phyloP scores from a whole-genome alignment of 805 yeast species.

The Cyberlindnera bimundalis region DNA sequence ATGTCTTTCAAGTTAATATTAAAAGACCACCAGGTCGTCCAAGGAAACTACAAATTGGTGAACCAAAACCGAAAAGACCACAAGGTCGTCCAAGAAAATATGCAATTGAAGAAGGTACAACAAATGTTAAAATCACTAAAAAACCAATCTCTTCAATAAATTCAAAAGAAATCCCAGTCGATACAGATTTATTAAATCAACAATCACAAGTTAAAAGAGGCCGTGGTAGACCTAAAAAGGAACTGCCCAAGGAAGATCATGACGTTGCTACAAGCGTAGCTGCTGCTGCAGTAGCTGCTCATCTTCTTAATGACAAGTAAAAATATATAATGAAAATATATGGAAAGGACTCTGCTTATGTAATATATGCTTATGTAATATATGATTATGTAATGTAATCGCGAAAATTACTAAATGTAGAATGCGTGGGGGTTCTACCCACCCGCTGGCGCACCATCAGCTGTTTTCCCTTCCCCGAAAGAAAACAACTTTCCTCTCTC shows the following conservation, averaged over 20 bases:
- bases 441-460: slow-evolving; percentile 2
- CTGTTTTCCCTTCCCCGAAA: slow-evolving; percentile 1
- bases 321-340: neutral
- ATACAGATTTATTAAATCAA: slow-evolving; percentile 6
- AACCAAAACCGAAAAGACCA: slow-evolving; percentile 35
- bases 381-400: neutral
- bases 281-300: slow-evolving; percentile 16
- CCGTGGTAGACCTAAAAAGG: slow-evolving; percentile 21
- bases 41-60: slow-evolving; percentile 45
- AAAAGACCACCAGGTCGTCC: slow-evolving; percentile 50
- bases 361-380: neutral
- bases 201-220: slow-evolving; percentile 4
- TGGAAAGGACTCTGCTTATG: no score
- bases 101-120: slow-evolving; percentile 17
- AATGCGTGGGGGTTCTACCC: slow-evolving; percentile 7
- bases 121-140: neutral
- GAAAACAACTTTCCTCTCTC: no score
- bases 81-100: slow-evolving; percentile 30
- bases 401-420: neutral
- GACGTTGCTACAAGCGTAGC: slow-evolving; percentile 13
- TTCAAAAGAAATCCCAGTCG: slow-evolving; percentile 6
- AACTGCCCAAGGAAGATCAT: slow-evolving; percentile 5
- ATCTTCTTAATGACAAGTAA: slow-evolving; percentile 2
- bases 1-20: slow-evolving; percentile 21
- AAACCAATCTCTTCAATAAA: neutral